Evolutionary conservation across 345 rosid species (phyloP).

Genomic region (thale cress (Arabidopsis thaliana)): TAIR10.1 NC_003074.8:1868501-1869000

Average conservation of each 20-base stretch:
- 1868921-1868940: constrained; percentile 84
- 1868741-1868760: constrained; percentile 89
- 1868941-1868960: constrained; percentile 81
- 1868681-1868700: constrained; percentile 82
- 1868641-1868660: constrained; percentile 3
- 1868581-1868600: neutral
- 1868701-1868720: constrained; percentile 95
- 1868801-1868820: constrained; percentile 4
- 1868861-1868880: neutral
- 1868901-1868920: constrained; percentile 59
- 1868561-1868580: neutral
- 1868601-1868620: constrained; percentile 1
- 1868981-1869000: constrained; percentile 98
- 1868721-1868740: constrained; percentile 87
- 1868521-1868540: neutral
- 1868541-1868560: neutral
- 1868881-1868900: constrained; percentile 10
- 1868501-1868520: constrained; percentile 6
- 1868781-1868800: constrained; percentile 84
- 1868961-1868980: constrained; percentile 73
- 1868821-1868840: neutral
- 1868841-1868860: neutral
- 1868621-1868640: neutral
- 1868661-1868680: constrained; percentile 52
- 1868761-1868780: constrained; percentile 99